Evolutionary conservation across 139 green algal species (phyloP), one percentile per base, ranked within the genome.

Genomic region (Pleodorina starrii): DNA sequence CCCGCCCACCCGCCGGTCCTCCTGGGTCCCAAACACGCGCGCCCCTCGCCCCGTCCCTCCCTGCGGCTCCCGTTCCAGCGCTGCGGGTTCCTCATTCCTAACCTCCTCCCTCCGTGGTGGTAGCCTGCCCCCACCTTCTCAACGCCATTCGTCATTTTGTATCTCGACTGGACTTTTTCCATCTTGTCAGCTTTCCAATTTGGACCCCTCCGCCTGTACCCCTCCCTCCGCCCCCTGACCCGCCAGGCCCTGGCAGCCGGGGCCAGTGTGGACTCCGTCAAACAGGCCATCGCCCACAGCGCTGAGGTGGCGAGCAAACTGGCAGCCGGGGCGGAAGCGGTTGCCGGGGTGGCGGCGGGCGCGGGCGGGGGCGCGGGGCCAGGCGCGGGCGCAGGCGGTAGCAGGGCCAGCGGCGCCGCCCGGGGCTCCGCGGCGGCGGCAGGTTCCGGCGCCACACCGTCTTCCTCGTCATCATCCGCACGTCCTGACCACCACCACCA

Each of bases 221-320:
- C 63, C 57, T 42, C 36, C 40, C 54, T 21, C 54, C 54, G 54
- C 5, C 29, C 54, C 2, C 54, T 66, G 63, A 73, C 63, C 63
- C 32, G 11, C 14, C 72, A 87, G 83, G 85, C 85, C 1, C 69
- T 92, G 54, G 68, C 85, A 25, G 42, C 42, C 1, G 92, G 73
- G 0, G 89, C 46, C 14, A 43, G 73, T 4, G 78, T 91, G 59
- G 89, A 85, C 29, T n/a, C 38, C 6, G 91, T 91, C 38, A 76
- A 80, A 63, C 59, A 72, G 17, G 35, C 78, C 46, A 71, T 93
- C 29, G 79, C 63, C 0, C 86, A 82, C 51, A 77, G 66, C 11
- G 46, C 80, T 2, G 76, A 92, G 32, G 68, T 88, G 9, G 85
- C 78, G 2, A 44, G 32, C 46, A 78, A 72, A 38, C 86, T 93